Conservation (phyloP, 2,329 filamentous ascomycete genomes). For the Thelonectria olida region DNA sequence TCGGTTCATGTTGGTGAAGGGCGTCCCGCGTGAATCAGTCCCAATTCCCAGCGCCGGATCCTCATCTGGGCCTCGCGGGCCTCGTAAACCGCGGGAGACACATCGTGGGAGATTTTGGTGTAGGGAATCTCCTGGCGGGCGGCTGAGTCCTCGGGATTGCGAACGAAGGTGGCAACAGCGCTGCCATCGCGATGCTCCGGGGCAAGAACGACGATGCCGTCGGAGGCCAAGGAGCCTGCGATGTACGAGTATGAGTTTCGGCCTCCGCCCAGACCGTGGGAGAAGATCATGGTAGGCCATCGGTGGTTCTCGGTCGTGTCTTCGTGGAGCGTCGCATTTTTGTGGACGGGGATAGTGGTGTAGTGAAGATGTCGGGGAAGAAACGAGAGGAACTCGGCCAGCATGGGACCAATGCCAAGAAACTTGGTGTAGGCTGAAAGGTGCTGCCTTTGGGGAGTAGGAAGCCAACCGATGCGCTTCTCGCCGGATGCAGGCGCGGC, state of each 20-base stretch:
- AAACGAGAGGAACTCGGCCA: slow-evolving; percentile 70
- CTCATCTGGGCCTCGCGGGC: slow-evolving; percentile 76
- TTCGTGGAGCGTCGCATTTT: slow-evolving; percentile 72
- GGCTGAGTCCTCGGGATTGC: slow-evolving; percentile 63
- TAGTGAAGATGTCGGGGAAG: slow-evolving; percentile 78
- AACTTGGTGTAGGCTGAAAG: slow-evolving; percentile 81
- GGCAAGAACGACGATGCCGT: slow-evolving; percentile 83
- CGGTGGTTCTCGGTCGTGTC: slow-evolving; percentile 57
- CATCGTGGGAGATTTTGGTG: slow-evolving; percentile 66
- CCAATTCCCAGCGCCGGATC: slow-evolving; percentile 82
- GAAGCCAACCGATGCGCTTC: slow-evolving; percentile 78
- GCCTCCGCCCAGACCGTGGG: slow-evolving; percentile 83
- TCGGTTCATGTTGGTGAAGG: slow-evolving; percentile 62
- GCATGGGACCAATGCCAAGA: slow-evolving; percentile 68
- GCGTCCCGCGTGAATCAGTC: slow-evolving; percentile 67
- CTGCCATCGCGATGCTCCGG: slow-evolving; percentile 87
- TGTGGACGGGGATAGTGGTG: slow-evolving; percentile 75
- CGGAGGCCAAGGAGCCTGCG: slow-evolving; percentile 79
- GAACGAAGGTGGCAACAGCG: slow-evolving; percentile 77
- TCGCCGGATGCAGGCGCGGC: slow-evolving; percentile 62
- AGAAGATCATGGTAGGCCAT: slow-evolving; percentile 88
- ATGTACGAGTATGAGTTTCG: slow-evolving; percentile 89
- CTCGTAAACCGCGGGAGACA: slow-evolving; percentile 71
- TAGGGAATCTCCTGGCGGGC: slow-evolving; percentile 56
- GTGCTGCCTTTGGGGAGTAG: slow-evolving; percentile 77